phyloP scores from a whole-genome alignment of 495 filamentous ascomycete genomes.

The Chaetomium fimeti region DNA sequence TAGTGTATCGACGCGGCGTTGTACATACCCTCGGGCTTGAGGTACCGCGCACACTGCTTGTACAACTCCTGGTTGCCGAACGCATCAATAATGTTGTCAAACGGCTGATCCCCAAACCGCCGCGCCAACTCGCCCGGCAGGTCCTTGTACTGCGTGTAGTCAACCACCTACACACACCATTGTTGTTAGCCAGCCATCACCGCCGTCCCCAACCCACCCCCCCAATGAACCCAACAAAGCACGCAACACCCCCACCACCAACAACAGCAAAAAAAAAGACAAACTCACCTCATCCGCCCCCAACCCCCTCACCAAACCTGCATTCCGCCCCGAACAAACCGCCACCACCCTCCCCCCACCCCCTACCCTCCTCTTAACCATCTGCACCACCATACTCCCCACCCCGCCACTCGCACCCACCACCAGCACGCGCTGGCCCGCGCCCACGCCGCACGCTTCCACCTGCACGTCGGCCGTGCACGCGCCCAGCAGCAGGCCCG shows the following conservation, averaged over 20 bases:
- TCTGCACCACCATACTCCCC: conserved; percentile 42
- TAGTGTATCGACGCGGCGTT: conserved; percentile 34
- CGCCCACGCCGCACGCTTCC: conserved; percentile 24
- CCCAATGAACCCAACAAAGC: not conserved
- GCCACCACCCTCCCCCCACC: conserved; percentile 37
- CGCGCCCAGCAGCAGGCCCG: conserved; percentile 38
- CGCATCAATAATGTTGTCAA: conserved; percentile 40
- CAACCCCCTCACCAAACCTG: conserved; percentile 33
- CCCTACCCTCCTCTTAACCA: conserved; percentile 36
- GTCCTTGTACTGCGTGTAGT: conserved; percentile 29
- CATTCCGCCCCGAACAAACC: conserved; percentile 40
- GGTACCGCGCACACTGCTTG: conserved; percentile 30
- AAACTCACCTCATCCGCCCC: conserved; percentile 39
- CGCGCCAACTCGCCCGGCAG: conserved; percentile 29
- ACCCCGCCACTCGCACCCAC: conserved; percentile 46
- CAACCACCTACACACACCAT: conserved; percentile 28
- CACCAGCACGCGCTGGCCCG: conserved; percentile 38
- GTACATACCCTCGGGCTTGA: conserved; percentile 37
- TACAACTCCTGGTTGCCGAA: conserved; percentile 39
- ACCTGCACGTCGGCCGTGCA: conserved; percentile 38
- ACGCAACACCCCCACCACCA: too few species aligned
- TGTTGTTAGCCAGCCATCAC: not conserved
- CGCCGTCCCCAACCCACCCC: not conserved
- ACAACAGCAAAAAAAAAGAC: not conserved
- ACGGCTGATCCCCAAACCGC: conserved; percentile 25